Conservation (phyloP, 2,329 filamentous ascomycete species). For the Neophaeococcomyces aloes region DNA sequence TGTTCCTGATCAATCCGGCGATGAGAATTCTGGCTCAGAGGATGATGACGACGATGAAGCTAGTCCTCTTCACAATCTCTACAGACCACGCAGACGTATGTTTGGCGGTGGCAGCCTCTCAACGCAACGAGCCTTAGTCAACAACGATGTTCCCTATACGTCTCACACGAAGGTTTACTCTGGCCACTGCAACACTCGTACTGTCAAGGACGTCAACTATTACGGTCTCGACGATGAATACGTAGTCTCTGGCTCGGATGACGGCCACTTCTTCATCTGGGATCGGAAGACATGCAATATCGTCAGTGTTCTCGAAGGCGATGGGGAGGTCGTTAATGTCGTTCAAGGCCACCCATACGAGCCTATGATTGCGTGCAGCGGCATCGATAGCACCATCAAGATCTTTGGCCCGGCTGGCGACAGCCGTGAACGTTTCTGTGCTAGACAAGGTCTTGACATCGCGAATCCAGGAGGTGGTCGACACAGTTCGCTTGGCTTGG, state of each 20-base stretch:
- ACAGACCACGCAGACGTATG: constrained; percentile 19
- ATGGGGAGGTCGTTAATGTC: constrained; percentile 61
- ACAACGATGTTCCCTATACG: constrained; percentile 44
- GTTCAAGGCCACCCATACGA: constrained; percentile 59
- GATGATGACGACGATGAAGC: constrained; percentile 14
- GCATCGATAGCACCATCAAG: constrained; percentile 59
- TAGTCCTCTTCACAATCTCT: constrained; percentile 9
- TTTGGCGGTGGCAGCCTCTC: constrained; percentile 13
- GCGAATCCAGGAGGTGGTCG: constrained; percentile 35
- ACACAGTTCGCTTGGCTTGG: constrained; percentile 26
- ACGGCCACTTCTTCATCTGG: constrained; percentile 59
- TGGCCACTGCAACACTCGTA: constrained; percentile 57
- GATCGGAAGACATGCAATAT: constrained; percentile 51
- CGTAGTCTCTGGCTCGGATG: constrained; percentile 56
- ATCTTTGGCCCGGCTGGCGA: constrained; percentile 51
- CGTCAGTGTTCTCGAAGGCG: constrained; percentile 55
- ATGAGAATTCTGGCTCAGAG: constrained; percentile 22
- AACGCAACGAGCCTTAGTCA: constrained; percentile 40
- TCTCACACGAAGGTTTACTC: constrained; percentile 48
- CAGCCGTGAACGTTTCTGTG: constrained; percentile 45
- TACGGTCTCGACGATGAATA: constrained; percentile 58
- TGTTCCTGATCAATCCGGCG: constrained; percentile 30
- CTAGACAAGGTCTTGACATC: constrained; percentile 49
- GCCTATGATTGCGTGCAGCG: constrained; percentile 54
- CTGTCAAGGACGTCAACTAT: constrained; percentile 60